Base-by-base conservation (phyloP, 116 monocot species). In the Dioscorea cayenensis region DNA sequence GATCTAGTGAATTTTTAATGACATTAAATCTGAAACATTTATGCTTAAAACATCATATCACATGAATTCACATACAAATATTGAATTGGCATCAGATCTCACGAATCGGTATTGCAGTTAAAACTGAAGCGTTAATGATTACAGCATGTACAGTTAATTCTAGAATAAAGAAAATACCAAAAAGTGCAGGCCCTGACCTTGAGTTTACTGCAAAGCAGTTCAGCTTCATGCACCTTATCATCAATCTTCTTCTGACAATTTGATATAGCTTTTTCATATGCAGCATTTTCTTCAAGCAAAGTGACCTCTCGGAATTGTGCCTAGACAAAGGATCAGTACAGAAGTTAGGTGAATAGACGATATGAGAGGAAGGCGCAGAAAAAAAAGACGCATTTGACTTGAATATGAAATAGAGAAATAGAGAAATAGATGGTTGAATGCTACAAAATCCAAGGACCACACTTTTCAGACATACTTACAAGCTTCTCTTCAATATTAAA, bases 211-310 rank as follows among this genome's bases (percentile, higher is more conserved):
- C 72, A 80, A 72, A 92, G 83, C 17, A 83, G 66, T 71, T 68
- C 72, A 49, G 79, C 84, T 61, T 96, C 92, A 70, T 77, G 65
- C 69, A 73, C 29, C 73, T 90, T 90, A 61, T 92, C 90, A 61
- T 86, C 79, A 76, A 84, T 88, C 81, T 92, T 96, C 73, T 84
- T 86, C 69, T 84, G 74, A 43, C 92, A 96, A 51, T 77, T 73
- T 74, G 80, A 82, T 86, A 96, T 88, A 74, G 84, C 88, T 72
- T 88, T 92, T 71, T 96, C 90, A 83, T 92, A 92, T 43, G 84
- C 90, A 78, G 66, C 67, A 81, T 92, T 96, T 79, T 92, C 96
- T 80, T 92, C 90, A 77, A 84, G 84, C 64, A 92, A 81, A 5
- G 84, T 79, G 59, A 80, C 72, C 67, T 92, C 92, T 78, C 96